Evolutionary conservation across 768 basidiomycete genomes (phyloP), one percentile per base, ranked within the genome.

Genomic region (Tylopilus balloui): DNA sequence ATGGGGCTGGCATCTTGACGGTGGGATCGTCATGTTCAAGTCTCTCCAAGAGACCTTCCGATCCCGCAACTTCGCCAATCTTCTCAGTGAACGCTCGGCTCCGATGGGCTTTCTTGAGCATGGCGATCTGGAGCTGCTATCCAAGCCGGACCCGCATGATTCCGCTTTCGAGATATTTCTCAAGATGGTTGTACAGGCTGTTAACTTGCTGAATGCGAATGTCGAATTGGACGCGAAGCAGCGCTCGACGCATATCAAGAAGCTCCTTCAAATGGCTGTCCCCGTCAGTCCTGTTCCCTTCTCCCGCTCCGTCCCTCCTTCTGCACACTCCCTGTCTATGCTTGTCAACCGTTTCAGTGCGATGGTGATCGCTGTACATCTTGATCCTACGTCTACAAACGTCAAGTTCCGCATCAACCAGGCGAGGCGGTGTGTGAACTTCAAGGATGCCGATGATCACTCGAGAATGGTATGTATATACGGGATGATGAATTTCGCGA

Each of bases 291-390:
- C 83, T 3, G 75, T 91, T 7, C 74, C 81, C 1, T 88, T 86
- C 69, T 77, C 77, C 3, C 77, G 79, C 35, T 64, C 66, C 1
- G 69, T 62, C 3, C 78, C 78, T 5, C 81, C 84, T 0, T 69
- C 73, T 0, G 52, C 63, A 3, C 71, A 76, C 28, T 80, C 87
- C 31, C 72, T 88, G 2, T 86, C 89, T 1, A 83, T 83, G 76
- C 73, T 95, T 28, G 81, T 85, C 66, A 96, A 96, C 66, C 81
- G 92, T 9, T 81, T 89, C 58, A 80, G 78, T 42, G 83, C 87
- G 11, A 72, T 87, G 54, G 79, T 85, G 6, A 72, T 89, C 23
- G 83, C 81, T 4, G 74, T 88, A 36, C 77, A 83, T 56, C 77
- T 96, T 38, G 80, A 86, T 39, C 80, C 83, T 0, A 66, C 73